Evolutionary conservation across 306 rosid genomes (phyloP), one percentile per base, ranked within the genome.

Genomic region (Dryas octopetala): DNA sequence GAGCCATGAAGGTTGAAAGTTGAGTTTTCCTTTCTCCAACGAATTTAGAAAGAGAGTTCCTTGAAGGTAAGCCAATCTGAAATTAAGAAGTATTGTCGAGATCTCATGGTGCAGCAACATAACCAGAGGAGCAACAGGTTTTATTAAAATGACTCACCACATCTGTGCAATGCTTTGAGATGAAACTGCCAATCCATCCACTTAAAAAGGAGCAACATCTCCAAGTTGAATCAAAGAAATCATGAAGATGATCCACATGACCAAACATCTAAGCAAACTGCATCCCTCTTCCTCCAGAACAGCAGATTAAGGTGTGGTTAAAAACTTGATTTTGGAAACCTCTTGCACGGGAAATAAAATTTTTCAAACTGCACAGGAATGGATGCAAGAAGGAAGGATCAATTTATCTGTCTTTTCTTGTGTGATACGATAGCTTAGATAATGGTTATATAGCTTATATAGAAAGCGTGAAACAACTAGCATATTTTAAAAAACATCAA

Each of bases 11-110:
- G 57, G 82, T 83, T 62, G 70, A 41, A 76, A 61, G 57, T 66
- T 71, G 60, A 80, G 61, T 69, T 76, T 67, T 76, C 64, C 83
- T 62, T 77, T 61, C 74, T 79, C 68, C 75, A 17, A 65, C 76
- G 80, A 78, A 78, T 74, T 76, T 40, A 79, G 79, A 78, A 76
- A 80, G 73, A 81, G 66, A 85, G 81, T 62, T 83, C 80, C 68
- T 12, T 65, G 74, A 74, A 61, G 73, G 71, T 74, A 78, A 79
- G 81, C 65, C 84, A 86, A 82, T 81, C 96, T 87, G 88, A 74
- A 74, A 75, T 59, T 14, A 62, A 51, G 62, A 84, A 49, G 65
- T 17, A 72, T 72, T 43, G 65, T 66, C 17, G 2, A 71, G 78
- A 72, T 78, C 72, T 63, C 54, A 47, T 66, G 58, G 74, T 38